A percentile compares a stretch with the other conserved stretches of the same genome.
Evolutionary conservation across 345 rosid genomes (phyloP).

Genomic region (Eutrema japonicum): DNA sequence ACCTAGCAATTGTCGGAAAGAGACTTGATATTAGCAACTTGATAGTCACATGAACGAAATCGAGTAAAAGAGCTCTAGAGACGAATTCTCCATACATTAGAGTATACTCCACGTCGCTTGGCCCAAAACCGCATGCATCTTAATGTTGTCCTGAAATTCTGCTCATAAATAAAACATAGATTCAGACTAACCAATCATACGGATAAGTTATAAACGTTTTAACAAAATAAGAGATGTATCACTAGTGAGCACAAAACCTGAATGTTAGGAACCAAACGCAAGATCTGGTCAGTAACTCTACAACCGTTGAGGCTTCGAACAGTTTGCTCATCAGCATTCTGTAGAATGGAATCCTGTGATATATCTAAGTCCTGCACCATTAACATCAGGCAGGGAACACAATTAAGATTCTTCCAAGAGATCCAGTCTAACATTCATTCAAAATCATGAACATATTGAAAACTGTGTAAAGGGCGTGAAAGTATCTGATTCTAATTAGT

Average conservation of each 20-base stretch:
- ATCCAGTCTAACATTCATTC: slow-evolving; percentile 9
- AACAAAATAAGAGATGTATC: background rate
- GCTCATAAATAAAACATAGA: slow-evolving; percentile 36
- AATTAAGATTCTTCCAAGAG: slow-evolving; percentile 4
- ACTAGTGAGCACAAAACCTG: slow-evolving; percentile 57
- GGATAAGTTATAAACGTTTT: slow-evolving; percentile 12
- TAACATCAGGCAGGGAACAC: slow-evolving; percentile 31
- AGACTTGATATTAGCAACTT: slow-evolving; percentile 19
- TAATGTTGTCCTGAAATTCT: slow-evolving; percentile 91
- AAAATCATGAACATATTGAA: background rate
- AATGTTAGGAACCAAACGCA: slow-evolving; percentile 94
- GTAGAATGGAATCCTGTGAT: slow-evolving; percentile 88
- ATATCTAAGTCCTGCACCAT: slow-evolving; percentile 83
- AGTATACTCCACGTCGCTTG: slow-evolving; percentile 95
- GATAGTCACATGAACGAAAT: slow-evolving; percentile 9
- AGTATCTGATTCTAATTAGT: background rate
- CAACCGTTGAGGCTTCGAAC: slow-evolving; percentile 99
- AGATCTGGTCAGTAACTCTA: slow-evolving; percentile 97
- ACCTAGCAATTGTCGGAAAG: slow-evolving; percentile 55
- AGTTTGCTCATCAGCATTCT: slow-evolving; percentile 91
- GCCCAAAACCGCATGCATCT: slow-evolving; percentile 98
- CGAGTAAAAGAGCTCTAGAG: slow-evolving; percentile 25
- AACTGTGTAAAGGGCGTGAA: background rate
- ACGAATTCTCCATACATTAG: slow-evolving; percentile 63
- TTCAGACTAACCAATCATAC: slow-evolving; percentile 27